Evolutionary conservation across 2,329 filamentous ascomycete species (phyloP), one percentile per base, ranked within the genome.

Genomic region (Shiraia sp.): DNA sequence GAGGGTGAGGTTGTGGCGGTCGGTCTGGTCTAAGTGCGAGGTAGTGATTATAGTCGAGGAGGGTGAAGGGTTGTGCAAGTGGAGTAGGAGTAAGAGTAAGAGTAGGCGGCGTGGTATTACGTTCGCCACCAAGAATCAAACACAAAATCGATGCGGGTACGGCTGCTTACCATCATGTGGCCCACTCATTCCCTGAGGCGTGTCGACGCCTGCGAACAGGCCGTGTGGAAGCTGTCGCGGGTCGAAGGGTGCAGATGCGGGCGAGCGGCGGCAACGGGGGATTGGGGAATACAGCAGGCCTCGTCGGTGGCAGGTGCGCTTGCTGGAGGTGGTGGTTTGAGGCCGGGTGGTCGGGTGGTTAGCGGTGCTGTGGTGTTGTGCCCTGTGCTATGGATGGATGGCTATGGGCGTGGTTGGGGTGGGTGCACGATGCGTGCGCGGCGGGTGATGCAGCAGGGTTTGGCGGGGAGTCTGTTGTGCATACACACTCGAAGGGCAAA

Each of bases 171-270:
- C 67, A 69, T 68, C 64, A 54, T 61, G 63, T 68, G 61, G 64
- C 64, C 56, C 60, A 65, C 63, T 69, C 67, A 70, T 70, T 63
- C 66, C 66, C 66, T 68, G 45, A 44, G 42, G 46, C 46, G 46
- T 47, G 27, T 53, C 51, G 51, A 53, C 51, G 62, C 61, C 61
- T 53, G 52, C 42, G 48, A 42, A 47, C 54, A 50, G 57, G 59
- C 55, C 40, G 32, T 22, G 19, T 38, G 42, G 28, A 39, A 38
- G 36, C 30, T 43, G 45, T 49, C 43, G 53, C 46, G 44, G 48
- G 29, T 52, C 47, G 49, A 47, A 40, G 42, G 27, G 26, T 17
- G 36, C 28, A 36, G 39, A 25, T 22, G 19, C 19, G 19, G 19
- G 19, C 19, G 19, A 22, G 19, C 19, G 19, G 51, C 42, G 35